Evolutionary conservation across 805 yeast genomes (phyloP).

Genomic region (Millerago galiae): DNA sequence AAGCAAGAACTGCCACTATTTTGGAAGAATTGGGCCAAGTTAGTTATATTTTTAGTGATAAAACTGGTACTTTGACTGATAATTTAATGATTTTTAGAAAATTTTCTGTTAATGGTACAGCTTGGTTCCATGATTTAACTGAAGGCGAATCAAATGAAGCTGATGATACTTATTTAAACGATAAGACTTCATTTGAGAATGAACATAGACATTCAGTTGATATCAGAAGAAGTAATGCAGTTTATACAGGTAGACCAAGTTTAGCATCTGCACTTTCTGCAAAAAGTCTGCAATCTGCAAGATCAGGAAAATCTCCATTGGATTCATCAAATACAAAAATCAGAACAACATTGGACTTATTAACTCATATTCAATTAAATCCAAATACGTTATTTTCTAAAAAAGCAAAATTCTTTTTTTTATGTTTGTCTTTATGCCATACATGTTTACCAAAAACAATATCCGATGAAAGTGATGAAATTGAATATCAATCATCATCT

Average conservation of each 20-base stretch:
- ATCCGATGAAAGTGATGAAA: constrained; percentile 33
- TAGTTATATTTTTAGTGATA: constrained; percentile 89
- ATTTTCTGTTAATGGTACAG: constrained; percentile 77
- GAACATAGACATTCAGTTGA: constrained; percentile 31
- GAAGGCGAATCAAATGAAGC: constrained; percentile 26
- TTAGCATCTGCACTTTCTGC: constrained; percentile 38
- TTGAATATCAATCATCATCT: constrained; percentile 87
- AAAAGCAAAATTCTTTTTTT: constrained; percentile 70
- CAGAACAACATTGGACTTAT: constrained; percentile 57
- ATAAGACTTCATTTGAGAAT: not conserved
- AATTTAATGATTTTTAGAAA: constrained; percentile 90
- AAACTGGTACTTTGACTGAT: constrained; percentile 96
- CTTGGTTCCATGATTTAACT: constrained; percentile 74
- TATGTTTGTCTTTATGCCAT: constrained; percentile 83
- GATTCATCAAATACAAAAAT: constrained; percentile 13
- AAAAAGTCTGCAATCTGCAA: not conserved
- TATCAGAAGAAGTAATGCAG: constrained; percentile 32
- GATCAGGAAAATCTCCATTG: not conserved
- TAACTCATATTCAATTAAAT: constrained; percentile 61
- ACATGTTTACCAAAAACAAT: constrained; percentile 72
- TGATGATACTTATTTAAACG: not conserved
- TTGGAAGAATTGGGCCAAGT: constrained; percentile 97
- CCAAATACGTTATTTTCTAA: constrained; percentile 68
- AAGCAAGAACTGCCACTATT: constrained; percentile 90
- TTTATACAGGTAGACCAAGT: constrained; percentile 50